phyloP scores from a whole-genome alignment of 2,329 filamentous ascomycete genomes.

The Tolypocladium album region DNA sequence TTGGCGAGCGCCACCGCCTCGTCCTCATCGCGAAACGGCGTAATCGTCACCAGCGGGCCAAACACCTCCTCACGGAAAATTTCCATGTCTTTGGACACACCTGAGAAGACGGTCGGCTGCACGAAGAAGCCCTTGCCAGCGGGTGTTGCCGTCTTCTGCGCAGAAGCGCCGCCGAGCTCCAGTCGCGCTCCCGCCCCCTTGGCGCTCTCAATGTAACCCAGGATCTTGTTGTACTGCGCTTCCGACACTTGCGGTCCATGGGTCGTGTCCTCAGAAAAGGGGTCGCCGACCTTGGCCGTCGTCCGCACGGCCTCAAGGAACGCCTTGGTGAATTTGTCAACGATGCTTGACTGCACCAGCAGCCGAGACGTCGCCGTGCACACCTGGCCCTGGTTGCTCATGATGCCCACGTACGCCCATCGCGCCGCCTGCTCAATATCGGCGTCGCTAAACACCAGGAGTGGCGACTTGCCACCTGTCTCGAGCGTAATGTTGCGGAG shows the following conservation, averaged over 20 bases:
- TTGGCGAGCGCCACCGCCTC: slow-evolving; percentile 33
- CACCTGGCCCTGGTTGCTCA: slow-evolving; percentile 53
- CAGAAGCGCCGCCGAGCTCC: slow-evolving; percentile 48
- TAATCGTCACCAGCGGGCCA: slow-evolving; percentile 31
- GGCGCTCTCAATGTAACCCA: slow-evolving; percentile 59
- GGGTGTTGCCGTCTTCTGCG: slow-evolving; percentile 12
- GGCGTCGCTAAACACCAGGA: slow-evolving; percentile 55
- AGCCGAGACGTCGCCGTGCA: slow-evolving; percentile 56
- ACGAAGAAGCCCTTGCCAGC: slow-evolving; percentile 33
- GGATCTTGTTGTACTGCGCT: slow-evolving; percentile 57
- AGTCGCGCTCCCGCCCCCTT: slow-evolving; percentile 62
- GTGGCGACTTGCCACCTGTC: slow-evolving; percentile 56
- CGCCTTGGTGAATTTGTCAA: slow-evolving; percentile 50
- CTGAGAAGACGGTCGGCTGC: slow-evolving; percentile 33
- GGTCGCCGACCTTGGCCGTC: slow-evolving; percentile 57
- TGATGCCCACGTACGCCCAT: slow-evolving; percentile 37
- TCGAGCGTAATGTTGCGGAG: slow-evolving; percentile 58
- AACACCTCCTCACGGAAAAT: slow-evolving; percentile 37
- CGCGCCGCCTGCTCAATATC: slow-evolving; percentile 60
- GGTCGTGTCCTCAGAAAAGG: slow-evolving; percentile 58
- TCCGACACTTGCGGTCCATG: slow-evolving; percentile 68
- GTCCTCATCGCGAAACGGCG: slow-evolving; percentile 28
- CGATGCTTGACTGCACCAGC: slow-evolving; percentile 49
- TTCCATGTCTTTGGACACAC: slow-evolving; percentile 28
- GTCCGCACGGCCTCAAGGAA: slow-evolving; percentile 50